Percentiles rank a stretch among this genome's conserved stretches.
Conservation (phyloP, 2,329 filamentous ascomycete species). For the Nemania serpens region DNA sequence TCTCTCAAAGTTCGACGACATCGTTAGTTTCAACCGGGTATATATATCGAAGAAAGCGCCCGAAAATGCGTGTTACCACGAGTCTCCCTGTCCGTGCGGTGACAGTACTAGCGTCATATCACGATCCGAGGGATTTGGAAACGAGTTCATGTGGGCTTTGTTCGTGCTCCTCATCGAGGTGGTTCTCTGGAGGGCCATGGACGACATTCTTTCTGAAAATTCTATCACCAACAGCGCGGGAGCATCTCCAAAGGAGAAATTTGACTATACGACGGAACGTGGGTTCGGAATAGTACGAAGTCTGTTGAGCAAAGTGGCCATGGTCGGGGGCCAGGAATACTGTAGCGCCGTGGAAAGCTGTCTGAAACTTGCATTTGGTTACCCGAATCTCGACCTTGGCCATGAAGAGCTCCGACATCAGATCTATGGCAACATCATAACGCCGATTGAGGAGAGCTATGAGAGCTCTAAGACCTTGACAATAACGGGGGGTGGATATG, state of each 20-base stretch:
- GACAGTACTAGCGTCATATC: not conserved
- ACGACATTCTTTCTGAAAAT: not conserved
- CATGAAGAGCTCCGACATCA: constrained; percentile 8
- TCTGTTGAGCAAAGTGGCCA: constrained; percentile 1
- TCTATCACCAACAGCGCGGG: not conserved
- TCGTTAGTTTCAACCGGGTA: not conserved
- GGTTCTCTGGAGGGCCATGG: constrained; percentile 13
- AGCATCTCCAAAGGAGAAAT: constrained; percentile 5
- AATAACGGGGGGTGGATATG: not conserved
- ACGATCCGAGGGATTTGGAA: not conserved
- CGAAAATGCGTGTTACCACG: not conserved
- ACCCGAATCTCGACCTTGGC: constrained; percentile 5
- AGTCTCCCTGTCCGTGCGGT: not conserved
- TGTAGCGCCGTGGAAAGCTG: constrained; percentile 10
- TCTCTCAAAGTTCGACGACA: not conserved
- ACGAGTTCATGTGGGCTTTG: constrained; percentile 11
- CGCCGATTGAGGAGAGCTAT: constrained; percentile 14
- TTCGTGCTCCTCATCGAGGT: constrained; percentile 17
- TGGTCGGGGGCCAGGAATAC: constrained; percentile 7
- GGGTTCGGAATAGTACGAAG: constrained; percentile 9
- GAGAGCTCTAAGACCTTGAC: constrained; percentile 2
- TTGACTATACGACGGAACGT: constrained; percentile 11
- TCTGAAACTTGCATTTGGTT: constrained; percentile 17
- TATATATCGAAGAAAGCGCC: constrained; percentile 1
- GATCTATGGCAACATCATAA: constrained; percentile 8